Conservation (phyloP, 1,284 basidiomycete genomes). For the Nidula niveotomentosa region DNA sequence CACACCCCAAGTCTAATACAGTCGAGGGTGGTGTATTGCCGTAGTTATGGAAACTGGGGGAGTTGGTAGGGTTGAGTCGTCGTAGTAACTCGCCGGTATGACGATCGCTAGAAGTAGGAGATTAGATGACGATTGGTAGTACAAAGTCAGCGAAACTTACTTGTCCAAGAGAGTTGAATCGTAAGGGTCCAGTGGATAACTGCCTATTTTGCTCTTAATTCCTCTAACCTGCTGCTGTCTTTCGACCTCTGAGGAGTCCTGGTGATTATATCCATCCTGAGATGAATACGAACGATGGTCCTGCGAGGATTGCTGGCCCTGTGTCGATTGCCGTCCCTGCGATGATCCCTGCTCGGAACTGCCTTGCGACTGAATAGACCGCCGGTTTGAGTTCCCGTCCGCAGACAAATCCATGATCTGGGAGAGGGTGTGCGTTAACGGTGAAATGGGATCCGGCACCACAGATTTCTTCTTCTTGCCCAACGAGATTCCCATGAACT, state of each 20-base stretch:
- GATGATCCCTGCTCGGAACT: not conserved
- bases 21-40: constrained; percentile 43
- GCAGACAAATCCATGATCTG: not conserved
- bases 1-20: constrained; percentile 72
- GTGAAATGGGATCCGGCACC: not conserved
- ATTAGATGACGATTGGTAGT: constrained; percentile 1
- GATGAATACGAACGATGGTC: too few relatives aligned
- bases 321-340: not conserved
- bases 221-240: constrained; percentile 6
- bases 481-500: constrained; percentile 21
- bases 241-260: not conserved
- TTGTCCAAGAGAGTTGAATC: constrained; percentile 52
- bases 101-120: constrained; percentile 42
- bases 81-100: constrained; percentile 49
- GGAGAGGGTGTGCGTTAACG: not conserved
- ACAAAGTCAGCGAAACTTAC: constrained; percentile 34
- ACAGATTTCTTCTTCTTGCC: constrained; percentile 17
- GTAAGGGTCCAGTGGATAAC: constrained; percentile 38
- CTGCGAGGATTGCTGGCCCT: too few relatives aligned
- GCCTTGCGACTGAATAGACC: not conserved
- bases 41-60: constrained; percentile 59
- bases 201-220: constrained; percentile 18
- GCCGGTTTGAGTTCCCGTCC: not conserved
- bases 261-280: too few relatives aligned
- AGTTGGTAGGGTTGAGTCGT: constrained; percentile 43